Percentiles rank a stretch among this genome's conserved stretches.
Conservation (phyloP, 2,329 filamentous ascomycete species). For the Plenodomus lindquistii region DNA sequence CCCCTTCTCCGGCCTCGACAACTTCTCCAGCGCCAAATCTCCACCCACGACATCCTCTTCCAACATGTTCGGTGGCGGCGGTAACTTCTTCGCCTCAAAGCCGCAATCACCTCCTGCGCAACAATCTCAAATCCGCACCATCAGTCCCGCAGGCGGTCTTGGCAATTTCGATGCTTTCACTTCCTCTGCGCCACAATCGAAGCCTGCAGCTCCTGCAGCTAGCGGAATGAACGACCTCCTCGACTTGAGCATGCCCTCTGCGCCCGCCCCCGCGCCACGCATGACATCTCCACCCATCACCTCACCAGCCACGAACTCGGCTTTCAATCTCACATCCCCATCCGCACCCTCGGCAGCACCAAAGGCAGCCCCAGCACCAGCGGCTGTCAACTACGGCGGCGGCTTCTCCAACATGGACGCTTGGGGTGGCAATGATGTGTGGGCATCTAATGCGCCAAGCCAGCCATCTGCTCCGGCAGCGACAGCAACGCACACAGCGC, state of each 20-base stretch:
- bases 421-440: conserved; percentile 83
- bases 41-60: conserved; percentile 52
- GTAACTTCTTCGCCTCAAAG: conserved; percentile 82
- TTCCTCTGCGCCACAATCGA: conserved; percentile 53
- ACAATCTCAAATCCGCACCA: conserved; percentile 52
- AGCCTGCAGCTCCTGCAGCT: conserved; percentile 56
- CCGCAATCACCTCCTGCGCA: conserved; percentile 50
- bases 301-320: conserved; percentile 59
- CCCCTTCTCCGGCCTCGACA: conserved; percentile 67
- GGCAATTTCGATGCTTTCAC: conserved; percentile 68
- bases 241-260: conserved; percentile 61
- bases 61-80: conserved; percentile 63
- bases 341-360: conserved; percentile 41
- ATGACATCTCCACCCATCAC: conserved; percentile 32
- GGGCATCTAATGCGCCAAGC: conserved; percentile 68
- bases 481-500: conserved; percentile 44
- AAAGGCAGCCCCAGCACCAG: conserved; percentile 35
- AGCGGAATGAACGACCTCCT: conserved; percentile 74
- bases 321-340: conserved; percentile 64
- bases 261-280: conserved; percentile 33
- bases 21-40: conserved; percentile 51
- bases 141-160: conserved; percentile 60
- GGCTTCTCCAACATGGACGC: conserved; percentile 66
- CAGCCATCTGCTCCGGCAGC: conserved; percentile 46
- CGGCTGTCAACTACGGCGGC: conserved; percentile 42